These are phyloP conservation scores for Apophysomyces trapeziformis DNA, from an alignment of 371 early-diverging fungal species.

Conservation along the genomic window DNA sequence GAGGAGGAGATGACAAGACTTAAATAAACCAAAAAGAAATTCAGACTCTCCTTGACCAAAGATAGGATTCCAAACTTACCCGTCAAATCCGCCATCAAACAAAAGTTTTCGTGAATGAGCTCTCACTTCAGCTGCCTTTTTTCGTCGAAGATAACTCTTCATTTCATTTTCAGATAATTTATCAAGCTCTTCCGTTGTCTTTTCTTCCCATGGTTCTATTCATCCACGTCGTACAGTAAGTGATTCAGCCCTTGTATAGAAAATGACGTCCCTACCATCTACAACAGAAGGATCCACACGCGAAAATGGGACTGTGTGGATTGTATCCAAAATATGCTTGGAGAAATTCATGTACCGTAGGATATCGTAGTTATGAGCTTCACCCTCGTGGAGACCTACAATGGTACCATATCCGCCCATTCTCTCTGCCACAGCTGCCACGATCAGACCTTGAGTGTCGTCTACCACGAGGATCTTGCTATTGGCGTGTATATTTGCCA, in stretches of 20 bases:
- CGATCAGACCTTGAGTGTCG: constrained; percentile 60
- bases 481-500: constrained; percentile 81
- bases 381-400: constrained; percentile 78
- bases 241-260: no score
- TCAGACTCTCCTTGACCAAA: not conserved
- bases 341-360: constrained; percentile 82
- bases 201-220: constrained; percentile 39
- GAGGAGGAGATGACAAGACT: constrained; percentile 84
- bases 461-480: constrained; percentile 64
- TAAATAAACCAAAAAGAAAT: constrained; percentile 23
- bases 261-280: constrained; percentile 47
- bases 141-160: constrained; percentile 42
- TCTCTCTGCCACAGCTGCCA: constrained; percentile 81
- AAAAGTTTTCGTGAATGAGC: constrained; percentile 39
- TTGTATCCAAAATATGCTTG: constrained; percentile 47
- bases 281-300: constrained; percentile 53
- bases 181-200: constrained; percentile 38
- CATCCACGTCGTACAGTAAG: not conserved
- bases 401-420: constrained; percentile 74
- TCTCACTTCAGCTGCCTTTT: constrained; percentile 30
- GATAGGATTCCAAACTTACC: constrained; percentile 38
- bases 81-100: constrained; percentile 64
- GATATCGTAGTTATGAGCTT: constrained; percentile 76
- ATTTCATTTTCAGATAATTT: constrained; percentile 32
- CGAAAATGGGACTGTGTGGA: constrained; percentile 75